These are phyloP conservation scores for Uromyces viciae-fabae DNA, from an alignment of 1,284 basidiomycete genomes.

Conservation along the genomic window DNA sequence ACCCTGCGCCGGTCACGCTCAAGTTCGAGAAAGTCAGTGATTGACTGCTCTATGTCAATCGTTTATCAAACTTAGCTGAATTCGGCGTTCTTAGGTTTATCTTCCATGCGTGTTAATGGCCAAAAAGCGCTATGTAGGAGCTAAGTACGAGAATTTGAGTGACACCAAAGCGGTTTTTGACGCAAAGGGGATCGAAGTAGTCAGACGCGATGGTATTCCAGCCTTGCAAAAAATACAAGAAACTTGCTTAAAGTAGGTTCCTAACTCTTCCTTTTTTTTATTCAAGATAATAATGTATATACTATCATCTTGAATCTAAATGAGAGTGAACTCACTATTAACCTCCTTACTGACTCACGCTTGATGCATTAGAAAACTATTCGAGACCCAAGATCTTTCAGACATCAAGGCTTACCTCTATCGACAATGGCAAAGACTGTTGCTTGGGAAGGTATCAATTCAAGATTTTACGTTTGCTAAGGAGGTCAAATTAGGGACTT, in stretches of 20 bases:
- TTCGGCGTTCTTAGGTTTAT: constrained; percentile 66
- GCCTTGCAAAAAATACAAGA: constrained; percentile 88
- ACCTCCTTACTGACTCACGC: constrained; percentile 22
- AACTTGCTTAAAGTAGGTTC: constrained; percentile 70
- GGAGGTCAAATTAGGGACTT: constrained; percentile 85
- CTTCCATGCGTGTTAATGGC: constrained; percentile 87
- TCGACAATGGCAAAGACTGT: constrained; percentile 76
- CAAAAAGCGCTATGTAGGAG: constrained; percentile 95
- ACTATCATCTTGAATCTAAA: not conserved
- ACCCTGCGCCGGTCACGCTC: constrained; percentile 86
- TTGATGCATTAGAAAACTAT: constrained; percentile 83
- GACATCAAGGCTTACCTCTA: constrained; percentile 83
- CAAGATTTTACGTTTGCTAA: constrained; percentile 94
- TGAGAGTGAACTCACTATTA: not conserved
- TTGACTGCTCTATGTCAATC: not conserved
- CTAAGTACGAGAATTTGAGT: constrained; percentile 81
- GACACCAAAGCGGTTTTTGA: constrained; percentile 79
- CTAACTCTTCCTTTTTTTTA: not conserved
- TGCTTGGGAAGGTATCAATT: constrained; percentile 72
- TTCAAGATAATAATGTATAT: not conserved
- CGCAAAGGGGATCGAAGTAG: constrained; percentile 96
- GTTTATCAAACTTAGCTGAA: not conserved
- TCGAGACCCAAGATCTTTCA: constrained; percentile 80
- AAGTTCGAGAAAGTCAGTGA: constrained; percentile 86
- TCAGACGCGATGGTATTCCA: constrained; percentile 80